Percentiles rank a stretch among this genome's conserved stretches.
Conservation (phyloP, 2,329 filamentous ascomycete species). For the Thielaviopsis euricoi region DNA sequence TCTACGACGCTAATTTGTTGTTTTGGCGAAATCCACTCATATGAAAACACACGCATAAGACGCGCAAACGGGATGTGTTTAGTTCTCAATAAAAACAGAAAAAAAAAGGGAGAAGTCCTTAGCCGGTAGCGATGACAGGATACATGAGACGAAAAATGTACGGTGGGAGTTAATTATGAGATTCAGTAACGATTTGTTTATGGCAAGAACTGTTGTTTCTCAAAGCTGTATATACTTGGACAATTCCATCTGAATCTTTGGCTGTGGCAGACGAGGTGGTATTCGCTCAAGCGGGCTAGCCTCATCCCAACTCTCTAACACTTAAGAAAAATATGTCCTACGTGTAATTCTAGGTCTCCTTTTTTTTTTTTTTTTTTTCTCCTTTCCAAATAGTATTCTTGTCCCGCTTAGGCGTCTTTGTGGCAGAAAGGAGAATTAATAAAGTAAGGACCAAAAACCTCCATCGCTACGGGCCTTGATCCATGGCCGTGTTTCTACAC, state of each 20-base stretch:
- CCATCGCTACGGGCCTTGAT: not conserved
- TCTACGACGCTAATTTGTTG: not conserved
- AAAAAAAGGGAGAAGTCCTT: not conserved
- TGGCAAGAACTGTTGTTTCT: not conserved
- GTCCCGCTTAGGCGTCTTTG: not conserved
- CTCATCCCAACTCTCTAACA: not conserved
- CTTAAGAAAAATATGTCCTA: not conserved
- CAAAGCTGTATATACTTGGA: not conserved
- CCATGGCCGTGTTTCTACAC: not conserved
- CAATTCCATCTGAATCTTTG: not conserved
- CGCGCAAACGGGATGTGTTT: not conserved
- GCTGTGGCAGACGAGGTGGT: not conserved
- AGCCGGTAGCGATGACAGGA: not conserved
- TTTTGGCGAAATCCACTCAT: not conserved
- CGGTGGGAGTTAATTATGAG: not conserved
- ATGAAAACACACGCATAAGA: not conserved
- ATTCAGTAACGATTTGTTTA: not conserved
- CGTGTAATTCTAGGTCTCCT: not conserved
- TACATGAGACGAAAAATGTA: not conserved
- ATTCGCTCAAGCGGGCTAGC: not conserved
- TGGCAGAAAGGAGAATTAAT: not conserved
- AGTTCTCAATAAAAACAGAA: not conserved
- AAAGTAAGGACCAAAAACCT: not conserved
- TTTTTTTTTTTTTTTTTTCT: not conserved
- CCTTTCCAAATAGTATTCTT: too few relatives aligned